These are phyloP conservation scores for Rhynchosporium secalis DNA, from an alignment of 2,329 filamentous ascomycete genomes.

Conservation along the genomic window DNA sequence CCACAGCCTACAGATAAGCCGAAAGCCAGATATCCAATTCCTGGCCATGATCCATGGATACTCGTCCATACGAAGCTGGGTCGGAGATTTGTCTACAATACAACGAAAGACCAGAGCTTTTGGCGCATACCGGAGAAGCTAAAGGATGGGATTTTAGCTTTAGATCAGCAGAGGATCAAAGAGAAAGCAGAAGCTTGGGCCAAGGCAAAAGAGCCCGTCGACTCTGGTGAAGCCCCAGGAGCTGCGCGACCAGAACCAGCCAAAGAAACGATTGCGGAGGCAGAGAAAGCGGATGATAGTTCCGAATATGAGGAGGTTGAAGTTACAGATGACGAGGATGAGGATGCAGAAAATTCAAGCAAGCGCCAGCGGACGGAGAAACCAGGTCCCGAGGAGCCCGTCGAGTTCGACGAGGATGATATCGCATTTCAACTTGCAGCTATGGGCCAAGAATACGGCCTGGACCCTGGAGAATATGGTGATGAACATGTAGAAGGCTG, in stretches of 20 bases:
- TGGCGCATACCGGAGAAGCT: conserved; percentile 93
- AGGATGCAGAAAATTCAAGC: conserved; percentile 49
- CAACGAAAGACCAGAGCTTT: conserved; percentile 81
- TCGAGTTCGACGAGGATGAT: conserved; percentile 92
- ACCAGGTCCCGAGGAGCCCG: conserved; percentile 45
- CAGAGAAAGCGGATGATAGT: conserved; percentile 53
- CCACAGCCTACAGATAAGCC: conserved; percentile 77
- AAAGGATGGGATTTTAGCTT: conserved; percentile 70
- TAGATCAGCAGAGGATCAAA: conserved; percentile 72
- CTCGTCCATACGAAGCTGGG: conserved; percentile 91
- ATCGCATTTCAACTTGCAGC: conserved; percentile 88
- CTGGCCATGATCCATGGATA: conserved; percentile 82
- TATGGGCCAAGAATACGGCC: conserved; percentile 82
- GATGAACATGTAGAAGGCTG: conserved; percentile 61
- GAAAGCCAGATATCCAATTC: conserved; percentile 75
- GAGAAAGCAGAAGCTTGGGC: conserved; percentile 48
- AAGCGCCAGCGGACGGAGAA: conserved; percentile 53
- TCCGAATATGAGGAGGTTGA: conserved; percentile 66
- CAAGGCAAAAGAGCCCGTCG: conserved; percentile 30
- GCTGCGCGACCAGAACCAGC: conserved; percentile 28
- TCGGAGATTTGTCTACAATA: conserved; percentile 87
- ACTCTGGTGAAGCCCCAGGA: conserved; percentile 36
- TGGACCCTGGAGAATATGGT: conserved; percentile 76
- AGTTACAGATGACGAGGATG: conserved; percentile 48
- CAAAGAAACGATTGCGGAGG: conserved; percentile 24